Evolutionary conservation across 176 grass and related monocot genomes (phyloP).

Genomic region (Pontederia crassipes): DNA sequence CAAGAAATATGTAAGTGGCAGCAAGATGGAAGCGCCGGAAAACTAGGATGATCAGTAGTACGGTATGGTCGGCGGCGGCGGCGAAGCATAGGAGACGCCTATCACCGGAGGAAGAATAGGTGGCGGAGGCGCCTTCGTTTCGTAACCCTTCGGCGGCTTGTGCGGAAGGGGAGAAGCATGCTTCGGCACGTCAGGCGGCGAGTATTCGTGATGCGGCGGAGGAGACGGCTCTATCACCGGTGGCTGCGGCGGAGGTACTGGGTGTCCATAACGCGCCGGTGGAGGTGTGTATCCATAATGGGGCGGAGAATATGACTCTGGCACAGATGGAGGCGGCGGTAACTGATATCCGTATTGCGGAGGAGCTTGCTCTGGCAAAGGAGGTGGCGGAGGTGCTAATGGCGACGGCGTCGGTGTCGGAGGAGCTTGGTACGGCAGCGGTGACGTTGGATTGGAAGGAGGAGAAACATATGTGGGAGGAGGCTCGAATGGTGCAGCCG

Average conservation of each 20-base stretch:
- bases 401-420: too few species aligned
- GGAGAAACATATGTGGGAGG: not conserved
- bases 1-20: not conserved
- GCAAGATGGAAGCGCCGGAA: too few species aligned
- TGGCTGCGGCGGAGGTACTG: not conserved
- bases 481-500: not conserved
- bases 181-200: not conserved
- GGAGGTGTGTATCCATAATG: not conserved
- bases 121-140: not conserved
- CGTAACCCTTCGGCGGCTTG: constrained; percentile 15
- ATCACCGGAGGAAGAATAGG: constrained; percentile 2
- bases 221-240: constrained; percentile 28
- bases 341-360: constrained; percentile 10
- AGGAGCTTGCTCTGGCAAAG: constrained; percentile 4
- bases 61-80: constrained; percentile 15
- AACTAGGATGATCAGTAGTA: constrained; percentile 9
- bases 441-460: not conserved
- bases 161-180: too few species aligned
- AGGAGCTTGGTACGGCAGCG: not conserved
- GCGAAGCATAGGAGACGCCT: constrained; percentile 17
- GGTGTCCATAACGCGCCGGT: not conserved
- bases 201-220: constrained; percentile 13
- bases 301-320: not conserved
- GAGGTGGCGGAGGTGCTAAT: constrained; percentile 14
- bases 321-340: constrained; percentile 16